Conservation (phyloP, 2,329 filamentous ascomycete genomes). For the Epichloe sibirici region DNA sequence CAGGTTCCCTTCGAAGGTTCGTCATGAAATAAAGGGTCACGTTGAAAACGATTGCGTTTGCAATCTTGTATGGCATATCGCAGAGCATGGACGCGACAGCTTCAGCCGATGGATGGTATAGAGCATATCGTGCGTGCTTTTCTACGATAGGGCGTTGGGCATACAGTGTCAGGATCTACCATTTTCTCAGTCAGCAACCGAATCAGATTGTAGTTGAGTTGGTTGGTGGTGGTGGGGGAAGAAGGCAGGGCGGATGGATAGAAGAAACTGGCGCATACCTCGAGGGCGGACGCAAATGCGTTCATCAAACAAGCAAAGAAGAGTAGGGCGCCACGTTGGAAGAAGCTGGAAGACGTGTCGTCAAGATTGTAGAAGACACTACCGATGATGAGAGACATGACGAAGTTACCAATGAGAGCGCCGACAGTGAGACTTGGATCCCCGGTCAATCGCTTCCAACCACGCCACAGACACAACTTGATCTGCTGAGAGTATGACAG, state of each 20-base stretch:
- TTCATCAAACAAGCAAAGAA: slow-evolving; percentile 87
- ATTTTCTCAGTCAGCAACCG: not conserved
- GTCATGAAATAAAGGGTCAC: slow-evolving; percentile 78
- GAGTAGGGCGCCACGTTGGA: slow-evolving; percentile 62
- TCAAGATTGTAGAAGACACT: slow-evolving; percentile 72
- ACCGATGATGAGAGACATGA: slow-evolving; percentile 65
- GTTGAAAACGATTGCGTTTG: slow-evolving; percentile 68
- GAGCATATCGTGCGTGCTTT: slow-evolving; percentile 74
- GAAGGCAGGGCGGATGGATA: not conserved
- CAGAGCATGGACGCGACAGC: slow-evolving; percentile 77
- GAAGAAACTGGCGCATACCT: slow-evolving; percentile 30
- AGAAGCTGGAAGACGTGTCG: slow-evolving; percentile 58
- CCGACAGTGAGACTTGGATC: slow-evolving; percentile 65
- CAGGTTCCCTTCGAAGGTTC: slow-evolving; percentile 60
- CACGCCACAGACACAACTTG: slow-evolving; percentile 66
- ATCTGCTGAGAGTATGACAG: slow-evolving; percentile 68
- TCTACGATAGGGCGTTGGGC: slow-evolving; percentile 85
- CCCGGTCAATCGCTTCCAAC: slow-evolving; percentile 62
- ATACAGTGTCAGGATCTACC: slow-evolving; percentile 68
- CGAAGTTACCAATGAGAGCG: slow-evolving; percentile 57
- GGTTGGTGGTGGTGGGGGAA: not conserved
- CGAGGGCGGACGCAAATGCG: slow-evolving; percentile 67
- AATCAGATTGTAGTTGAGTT: not conserved
- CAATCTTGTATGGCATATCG: slow-evolving; percentile 68
- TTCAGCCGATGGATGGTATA: slow-evolving; percentile 84